Evolutionary conservation across 176 grass and related monocot genomes (phyloP), one percentile per base, ranked within the genome.

Genomic region (Paspalum notatum): DNA sequence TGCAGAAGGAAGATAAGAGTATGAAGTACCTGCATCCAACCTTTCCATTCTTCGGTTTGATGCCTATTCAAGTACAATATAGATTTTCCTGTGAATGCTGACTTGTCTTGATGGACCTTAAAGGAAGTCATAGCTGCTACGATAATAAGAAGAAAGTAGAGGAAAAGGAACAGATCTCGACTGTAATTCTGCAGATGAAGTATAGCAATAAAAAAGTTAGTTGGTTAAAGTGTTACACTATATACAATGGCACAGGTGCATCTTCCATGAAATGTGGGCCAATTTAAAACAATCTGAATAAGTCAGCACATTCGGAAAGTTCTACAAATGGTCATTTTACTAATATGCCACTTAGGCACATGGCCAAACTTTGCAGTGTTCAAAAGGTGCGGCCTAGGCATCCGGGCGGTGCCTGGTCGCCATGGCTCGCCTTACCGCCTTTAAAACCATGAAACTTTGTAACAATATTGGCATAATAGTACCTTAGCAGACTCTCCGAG

Each of bases 31-130:
- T 99, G 96, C 96, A 99, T 99, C 96, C 92, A 99, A 75, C 96
- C 96, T 79, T 99, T 99, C 96, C 96, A 99, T 91, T 99, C 96
- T 79, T 99, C 96, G 22, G 96, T 99, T 77, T 95, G 96, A 91
- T 99, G 96, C 79, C 96, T 93, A 71, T 99, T 95, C 84, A 99
- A 76, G 84, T 99, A 99, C 59, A 95, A 32, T 79, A 91, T 66
- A 50, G 96, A 93, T 64, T 91, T 98, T 49, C 95, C 95, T 42
- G 95, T 92, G 50, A 95, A 57, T 73, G 88, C 16, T 49, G 92
- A 98, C 66, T 95, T 99, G 62, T 99, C 96, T 68, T 95, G 88
- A 67, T 99, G 96, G 71, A 93, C 79, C 82, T 95, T 99, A 82
- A 95, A 99, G 58, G 96, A 99, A 76, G 96, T 99, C 91, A 99